Conservation (phyloP, 225 moss, liverwort and hornwort species). For the Pseudisothecium myosuroides region DNA sequence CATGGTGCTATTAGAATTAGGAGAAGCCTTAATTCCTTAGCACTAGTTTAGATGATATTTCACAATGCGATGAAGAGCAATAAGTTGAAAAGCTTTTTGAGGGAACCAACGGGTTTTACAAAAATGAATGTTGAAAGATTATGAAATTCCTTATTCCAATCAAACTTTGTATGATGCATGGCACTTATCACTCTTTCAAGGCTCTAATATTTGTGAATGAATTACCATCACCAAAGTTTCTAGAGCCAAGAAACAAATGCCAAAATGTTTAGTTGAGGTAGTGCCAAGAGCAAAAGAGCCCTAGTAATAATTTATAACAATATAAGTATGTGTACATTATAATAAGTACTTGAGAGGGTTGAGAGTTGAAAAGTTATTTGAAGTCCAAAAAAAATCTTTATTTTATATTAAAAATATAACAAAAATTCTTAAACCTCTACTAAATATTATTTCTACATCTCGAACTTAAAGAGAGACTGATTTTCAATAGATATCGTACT, state of each 20-base stretch:
- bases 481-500: too few species aligned
- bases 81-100: background rate
- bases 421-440: background rate
- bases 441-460: background rate
- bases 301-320: background rate
- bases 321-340: background rate
- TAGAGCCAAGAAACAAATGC: fast-evolving
- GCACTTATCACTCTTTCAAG: too few species aligned
- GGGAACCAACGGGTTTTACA: background rate
- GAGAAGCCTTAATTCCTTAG: background rate
- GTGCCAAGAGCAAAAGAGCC: fast-evolving
- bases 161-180: fast-evolving
- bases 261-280: background rate
- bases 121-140: background rate
- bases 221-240: background rate
- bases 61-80: background rate
- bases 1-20: background rate
- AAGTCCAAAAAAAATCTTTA: background rate
- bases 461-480: too few species aligned
- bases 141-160: background rate
- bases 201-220: background rate
- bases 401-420: background rate
- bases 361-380: background rate
- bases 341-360: background rate
- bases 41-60: background rate